Percentiles rank a stretch among this genome's conserved stretches.
These are phyloP conservation scores for Heliosperma pusillum DNA, from an alignment of 148 eudicot species.

Conservation along the genomic window DNA sequence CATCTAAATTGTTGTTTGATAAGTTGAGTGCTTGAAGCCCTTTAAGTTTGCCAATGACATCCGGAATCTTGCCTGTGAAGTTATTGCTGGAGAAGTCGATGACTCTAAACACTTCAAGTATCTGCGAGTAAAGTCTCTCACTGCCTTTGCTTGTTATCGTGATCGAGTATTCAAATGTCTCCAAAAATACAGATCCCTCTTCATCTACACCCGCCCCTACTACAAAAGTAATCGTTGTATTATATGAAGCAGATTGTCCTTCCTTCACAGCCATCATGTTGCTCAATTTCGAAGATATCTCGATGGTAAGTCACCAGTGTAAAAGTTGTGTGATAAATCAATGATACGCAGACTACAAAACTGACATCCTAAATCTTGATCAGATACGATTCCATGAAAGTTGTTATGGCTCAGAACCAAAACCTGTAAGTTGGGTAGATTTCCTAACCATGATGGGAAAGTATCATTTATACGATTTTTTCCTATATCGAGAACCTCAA, in stretches of 20 bases:
- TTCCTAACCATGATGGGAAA: slow-evolving; percentile 47
- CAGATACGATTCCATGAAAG: slow-evolving; percentile 30
- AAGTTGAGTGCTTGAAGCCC: slow-evolving; percentile 37
- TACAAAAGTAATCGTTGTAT: background rate
- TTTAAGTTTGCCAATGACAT: slow-evolving; percentile 21
- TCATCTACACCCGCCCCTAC: background rate
- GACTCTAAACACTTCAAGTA: slow-evolving; percentile 10
- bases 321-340: slow-evolving; percentile 36
- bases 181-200: background rate
- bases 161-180: slow-evolving; percentile 8
- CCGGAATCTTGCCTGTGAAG: slow-evolving; percentile 36
- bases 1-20: slow-evolving; percentile 31
- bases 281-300: slow-evolving; percentile 16
- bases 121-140: slow-evolving; percentile 2
- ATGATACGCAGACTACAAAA: slow-evolving; percentile 28
- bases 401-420: slow-evolving; percentile 32
- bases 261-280: slow-evolving; percentile 24
- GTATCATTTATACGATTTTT: slow-evolving; percentile 33
- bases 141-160: slow-evolving; percentile 35
- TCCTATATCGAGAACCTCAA: slow-evolving; percentile 35
- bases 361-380: slow-evolving; percentile 7
- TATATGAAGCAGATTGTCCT: background rate
- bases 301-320: slow-evolving; percentile 30
- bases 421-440: slow-evolving; percentile 32
- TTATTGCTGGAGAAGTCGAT: slow-evolving; percentile 41